Evolutionary conservation across 352 stramenopile genomes (phyloP), one percentile per base, ranked within the genome.

Genomic region (Globisporangium megalacanthum): DNA sequence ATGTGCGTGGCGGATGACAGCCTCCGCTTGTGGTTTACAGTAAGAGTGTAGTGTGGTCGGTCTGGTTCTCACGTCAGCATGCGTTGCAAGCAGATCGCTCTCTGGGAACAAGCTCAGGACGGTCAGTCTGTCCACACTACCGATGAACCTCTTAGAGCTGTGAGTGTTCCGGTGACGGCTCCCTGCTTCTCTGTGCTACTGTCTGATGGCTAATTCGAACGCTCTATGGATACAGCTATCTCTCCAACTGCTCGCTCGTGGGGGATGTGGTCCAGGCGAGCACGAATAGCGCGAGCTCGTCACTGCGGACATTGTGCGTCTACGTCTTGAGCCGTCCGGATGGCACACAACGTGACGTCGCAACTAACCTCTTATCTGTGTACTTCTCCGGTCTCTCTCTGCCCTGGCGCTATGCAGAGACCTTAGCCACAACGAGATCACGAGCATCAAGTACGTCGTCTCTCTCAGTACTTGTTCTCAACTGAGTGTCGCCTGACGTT

Each of bases 401-500:
- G 44, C 11, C 39, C 25, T 52, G 47, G 22, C 22, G 25, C 22
- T 1, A 9, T 10, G 13, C 25, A 64, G 58, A 5, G 51, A 64
- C 29, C n/a, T 64, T 51, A 64, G 58, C 47, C n/a, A 45, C 44
- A 64, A 64, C 13, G 17, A 11, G 17, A 64, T 64, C 47, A 46
- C 35, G 29, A 58, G 51, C 33, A 41, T 64, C 45, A 36, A 14
- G 56, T 61, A 54, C 5, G 2, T n/a, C n/a, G n/a, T n/a, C n/a
- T n/a, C n/a, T n/a, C n/a, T n/a, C n/a, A n/a, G n/a, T n/a, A n/a
- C n/a, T n/a, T n/a, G n/a, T n/a, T n/a, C n/a, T n/a, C n/a, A n/a
- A n/a, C n/a, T n/a, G n/a, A n/a, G n/a, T n/a, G n/a, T n/a, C n/a
- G n/a, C n/a, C n/a, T n/a, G n/a, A n/a, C n/a, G n/a, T n/a, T n/a